Conservation (phyloP, 2,329 filamentous ascomycete species). For the Diaporthe batatas region DNA sequence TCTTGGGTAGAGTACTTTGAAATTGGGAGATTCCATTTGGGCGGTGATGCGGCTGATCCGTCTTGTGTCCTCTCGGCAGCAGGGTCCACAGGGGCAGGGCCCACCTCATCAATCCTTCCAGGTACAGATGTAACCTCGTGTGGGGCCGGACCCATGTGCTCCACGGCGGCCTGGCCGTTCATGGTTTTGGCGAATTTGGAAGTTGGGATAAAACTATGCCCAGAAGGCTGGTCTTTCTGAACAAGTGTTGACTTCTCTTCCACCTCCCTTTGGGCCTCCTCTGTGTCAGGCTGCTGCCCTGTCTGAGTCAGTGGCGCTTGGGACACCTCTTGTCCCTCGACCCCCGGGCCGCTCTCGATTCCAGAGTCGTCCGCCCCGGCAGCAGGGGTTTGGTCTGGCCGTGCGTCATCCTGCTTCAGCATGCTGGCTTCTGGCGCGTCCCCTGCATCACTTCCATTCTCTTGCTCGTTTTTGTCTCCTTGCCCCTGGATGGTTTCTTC, state of each 20-base stretch:
- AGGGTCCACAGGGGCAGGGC: slow-evolving; percentile 40
- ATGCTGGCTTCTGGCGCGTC: slow-evolving; percentile 35
- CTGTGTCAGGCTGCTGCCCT: slow-evolving; percentile 26
- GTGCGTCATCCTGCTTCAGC: slow-evolving; percentile 36
- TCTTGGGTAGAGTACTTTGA: slow-evolving; percentile 61
- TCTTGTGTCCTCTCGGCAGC: slow-evolving; percentile 42
- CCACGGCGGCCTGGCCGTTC: slow-evolving; percentile 41
- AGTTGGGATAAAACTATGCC: slow-evolving; percentile 44
- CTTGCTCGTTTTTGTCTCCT: slow-evolving; percentile 50
- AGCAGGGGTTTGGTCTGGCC: slow-evolving; percentile 24
- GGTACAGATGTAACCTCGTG: slow-evolving; percentile 42
- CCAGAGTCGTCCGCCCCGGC: slow-evolving; percentile 16
- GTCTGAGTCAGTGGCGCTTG: slow-evolving; percentile 37
- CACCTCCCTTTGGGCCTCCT: slow-evolving; percentile 22
- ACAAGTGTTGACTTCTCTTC: slow-evolving; percentile 26
- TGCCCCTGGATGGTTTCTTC: slow-evolving; percentile 67
- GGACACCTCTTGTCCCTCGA: slow-evolving; percentile 35
- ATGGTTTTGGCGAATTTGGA: slow-evolving; percentile 46
- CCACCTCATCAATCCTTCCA: slow-evolving; percentile 43
- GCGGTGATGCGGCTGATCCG: slow-evolving; percentile 41
- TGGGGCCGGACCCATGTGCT: slow-evolving; percentile 41
- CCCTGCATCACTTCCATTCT: slow-evolving; percentile 30
- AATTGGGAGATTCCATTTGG: slow-evolving; percentile 50
- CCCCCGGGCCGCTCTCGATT: slow-evolving; percentile 15
- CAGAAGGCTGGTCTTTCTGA: slow-evolving; percentile 31